Evolutionary conservation across 2,329 filamentous ascomycete genomes (phyloP).

Genomic region (Fusarium sp.): DNA sequence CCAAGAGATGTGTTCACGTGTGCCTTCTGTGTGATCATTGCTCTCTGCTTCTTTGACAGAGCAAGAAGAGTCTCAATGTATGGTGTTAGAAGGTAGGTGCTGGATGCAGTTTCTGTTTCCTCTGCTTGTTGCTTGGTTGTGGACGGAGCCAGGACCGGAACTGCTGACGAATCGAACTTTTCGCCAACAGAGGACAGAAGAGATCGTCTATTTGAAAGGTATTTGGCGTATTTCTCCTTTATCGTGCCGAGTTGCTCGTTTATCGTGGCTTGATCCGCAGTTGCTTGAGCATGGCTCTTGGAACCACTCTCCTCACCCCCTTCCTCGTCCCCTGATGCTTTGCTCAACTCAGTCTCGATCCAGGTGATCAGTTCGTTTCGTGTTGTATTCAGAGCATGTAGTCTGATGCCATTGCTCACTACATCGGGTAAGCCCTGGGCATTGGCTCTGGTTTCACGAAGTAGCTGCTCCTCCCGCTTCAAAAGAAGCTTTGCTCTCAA

Average conservation of each 20-base stretch:
- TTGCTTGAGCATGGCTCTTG: slow-evolving; percentile 37
- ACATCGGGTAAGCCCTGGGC: slow-evolving; percentile 52
- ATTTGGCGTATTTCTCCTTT: slow-evolving; percentile 65
- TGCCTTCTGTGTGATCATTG: slow-evolving; percentile 67
- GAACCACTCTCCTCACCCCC: slow-evolving; percentile 45
- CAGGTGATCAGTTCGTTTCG: slow-evolving; percentile 71
- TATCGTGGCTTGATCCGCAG: slow-evolving; percentile 47
- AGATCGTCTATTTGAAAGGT: slow-evolving; percentile 61
- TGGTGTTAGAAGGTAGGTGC: slow-evolving; percentile 63
- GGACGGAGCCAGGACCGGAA: slow-evolving; percentile 34
- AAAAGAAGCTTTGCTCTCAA: slow-evolving; percentile 68
- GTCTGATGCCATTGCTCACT: slow-evolving; percentile 55
- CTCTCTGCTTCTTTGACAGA: slow-evolving; percentile 67
- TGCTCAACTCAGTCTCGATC: slow-evolving; percentile 72
- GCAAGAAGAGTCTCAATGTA: slow-evolving; percentile 66
- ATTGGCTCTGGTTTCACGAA: slow-evolving; percentile 60
- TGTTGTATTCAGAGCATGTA: slow-evolving; percentile 66
- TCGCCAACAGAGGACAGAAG: slow-evolving; percentile 58
- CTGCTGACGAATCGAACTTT: slow-evolving; percentile 46
- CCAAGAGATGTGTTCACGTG: slow-evolving; percentile 64
- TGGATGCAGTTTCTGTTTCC: slow-evolving; percentile 37
- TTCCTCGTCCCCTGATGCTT: slow-evolving; percentile 57
- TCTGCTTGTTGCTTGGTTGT: slow-evolving; percentile 15
- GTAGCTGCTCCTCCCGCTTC: slow-evolving; percentile 66
- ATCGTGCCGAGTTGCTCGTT: slow-evolving; percentile 60